These are phyloP conservation scores for Rosa lucieae DNA, from an alignment of 306 rosid genomes.

Conservation along the genomic window DNA sequence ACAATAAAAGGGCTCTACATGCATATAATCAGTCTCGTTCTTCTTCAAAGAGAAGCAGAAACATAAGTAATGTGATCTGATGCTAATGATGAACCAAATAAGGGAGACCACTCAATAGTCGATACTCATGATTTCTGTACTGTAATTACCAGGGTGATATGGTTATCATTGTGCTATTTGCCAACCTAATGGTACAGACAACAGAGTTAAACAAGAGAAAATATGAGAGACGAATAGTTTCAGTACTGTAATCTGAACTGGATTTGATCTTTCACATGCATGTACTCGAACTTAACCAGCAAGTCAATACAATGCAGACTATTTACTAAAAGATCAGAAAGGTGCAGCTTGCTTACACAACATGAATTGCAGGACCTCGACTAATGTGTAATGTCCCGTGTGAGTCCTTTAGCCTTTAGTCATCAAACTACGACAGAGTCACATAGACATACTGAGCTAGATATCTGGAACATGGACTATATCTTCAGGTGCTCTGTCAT, in stretches of 20 bases:
- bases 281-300: neutral
- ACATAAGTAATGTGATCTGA: neutral
- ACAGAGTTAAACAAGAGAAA: neutral
- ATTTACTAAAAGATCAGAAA: neutral
- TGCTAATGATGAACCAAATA: neutral
- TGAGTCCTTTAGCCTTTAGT: neutral
- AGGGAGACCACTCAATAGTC: neutral
- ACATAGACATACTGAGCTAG: neutral
- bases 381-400: neutral
- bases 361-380: neutral
- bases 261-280: neutral
- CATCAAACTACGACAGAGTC: neutral
- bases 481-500: conserved; percentile 43
- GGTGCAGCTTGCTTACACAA: conserved; percentile 4
- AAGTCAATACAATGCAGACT: conserved; percentile 14
- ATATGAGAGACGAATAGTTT: neutral
- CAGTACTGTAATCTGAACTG: neutral
- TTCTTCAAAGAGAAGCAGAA: neutral
- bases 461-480: conserved; percentile 36
- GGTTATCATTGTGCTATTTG: neutral
- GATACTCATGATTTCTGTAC: neutral
- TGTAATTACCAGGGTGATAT: neutral
- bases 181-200: neutral
- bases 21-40: neutral
- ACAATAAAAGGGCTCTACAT: neutral